Base-by-base conservation (phyloP, 1,139 yeast species). In the Nakaseomyces uthaithaninus region DNA sequence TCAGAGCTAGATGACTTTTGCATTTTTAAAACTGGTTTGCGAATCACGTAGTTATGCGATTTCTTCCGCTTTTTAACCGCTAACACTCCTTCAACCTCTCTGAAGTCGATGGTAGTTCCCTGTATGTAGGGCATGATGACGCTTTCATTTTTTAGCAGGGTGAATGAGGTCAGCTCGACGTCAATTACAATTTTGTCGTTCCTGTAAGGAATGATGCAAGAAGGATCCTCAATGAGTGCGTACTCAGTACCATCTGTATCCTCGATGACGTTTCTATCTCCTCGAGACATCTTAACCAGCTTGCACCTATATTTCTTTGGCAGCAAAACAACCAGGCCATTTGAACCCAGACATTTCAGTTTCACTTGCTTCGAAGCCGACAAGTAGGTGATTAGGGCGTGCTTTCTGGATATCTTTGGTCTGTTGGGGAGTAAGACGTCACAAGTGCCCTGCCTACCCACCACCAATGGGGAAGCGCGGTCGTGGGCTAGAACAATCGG, bases 61-160 rank as follows among this genome's bases (percentile, higher is more conserved):
- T 35, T 35, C 4, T n/a, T 27, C 12, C 4, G 14, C 12, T 24
- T 23, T 27, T 17, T 27, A 11, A 36, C 15, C 11, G 26, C 4
- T 7, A 31, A 16, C 4, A 31, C 11, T 19, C 35, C 35, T 40
- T 50, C 53, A 5, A 49, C 54, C 27, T 55, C 64, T 47, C 79
- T 72, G 40, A 80, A 68, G 55, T 80, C 83, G 42, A 80, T 53
- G 31, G 75, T 60, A 8, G 79, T 64, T 39, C 74, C 74, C 43
- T 67, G 60, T 40, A 75, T 64, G 43, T 68, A 66, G 2, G 86
- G 87, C 55, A 81, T 62, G 1, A 66, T 62, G 14, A 79, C 67
- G 4, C 71, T 65, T 57, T 81, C 89, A 44, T 67, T 68, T 41
- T 71, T 66, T 43, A 71, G 63, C 40, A 81, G 67, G 31, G 71